Conservation (phyloP, 768 basidiomycete genomes). For the Amanita jacksonii region DNA sequence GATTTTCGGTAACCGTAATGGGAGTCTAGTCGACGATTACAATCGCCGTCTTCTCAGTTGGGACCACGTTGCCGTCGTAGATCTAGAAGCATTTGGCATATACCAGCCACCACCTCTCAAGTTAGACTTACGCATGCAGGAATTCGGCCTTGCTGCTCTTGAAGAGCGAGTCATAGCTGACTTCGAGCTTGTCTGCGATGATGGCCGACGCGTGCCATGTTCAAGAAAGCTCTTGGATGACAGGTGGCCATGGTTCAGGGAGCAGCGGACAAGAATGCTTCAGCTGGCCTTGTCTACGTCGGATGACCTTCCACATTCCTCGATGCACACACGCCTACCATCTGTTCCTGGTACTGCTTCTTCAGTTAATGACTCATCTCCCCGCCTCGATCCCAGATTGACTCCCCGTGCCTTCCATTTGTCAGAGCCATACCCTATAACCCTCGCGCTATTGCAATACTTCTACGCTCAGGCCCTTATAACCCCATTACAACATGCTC, state of each 20-base stretch:
- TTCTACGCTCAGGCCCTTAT: slow-evolving; percentile 81
- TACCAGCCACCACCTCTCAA: slow-evolving; percentile 75
- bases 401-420: slow-evolving; percentile 72
- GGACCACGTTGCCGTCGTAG: slow-evolving; percentile 87
- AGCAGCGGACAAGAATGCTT: slow-evolving; percentile 51
- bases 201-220: slow-evolving; percentile 74
- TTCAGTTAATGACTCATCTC: slow-evolving; percentile 21
- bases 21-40: slow-evolving; percentile 87
- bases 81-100: slow-evolving; percentile 92
- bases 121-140: slow-evolving; percentile 66
- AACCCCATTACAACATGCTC: slow-evolving; percentile 87
- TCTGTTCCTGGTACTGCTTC: slow-evolving; percentile 42
- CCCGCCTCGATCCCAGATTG: slow-evolving; percentile 58
- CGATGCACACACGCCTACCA: slow-evolving; percentile 55
- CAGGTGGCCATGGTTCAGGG: slow-evolving; percentile 93
- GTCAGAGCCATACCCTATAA: slow-evolving; percentile 85
- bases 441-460: slow-evolving; percentile 86
- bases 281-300: slow-evolving; percentile 47
- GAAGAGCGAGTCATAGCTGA: slow-evolving; percentile 79
- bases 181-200: slow-evolving; percentile 89
- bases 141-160: slow-evolving; percentile 74
- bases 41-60: slow-evolving; percentile 84
- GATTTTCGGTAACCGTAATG: slow-evolving; percentile 83
- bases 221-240: slow-evolving; percentile 81
- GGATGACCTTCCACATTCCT: slow-evolving; percentile 47